These are phyloP conservation scores for Scheffersomyces stipitis DNA, from an alignment of 805 yeast species.

Conservation along the genomic window DNA sequence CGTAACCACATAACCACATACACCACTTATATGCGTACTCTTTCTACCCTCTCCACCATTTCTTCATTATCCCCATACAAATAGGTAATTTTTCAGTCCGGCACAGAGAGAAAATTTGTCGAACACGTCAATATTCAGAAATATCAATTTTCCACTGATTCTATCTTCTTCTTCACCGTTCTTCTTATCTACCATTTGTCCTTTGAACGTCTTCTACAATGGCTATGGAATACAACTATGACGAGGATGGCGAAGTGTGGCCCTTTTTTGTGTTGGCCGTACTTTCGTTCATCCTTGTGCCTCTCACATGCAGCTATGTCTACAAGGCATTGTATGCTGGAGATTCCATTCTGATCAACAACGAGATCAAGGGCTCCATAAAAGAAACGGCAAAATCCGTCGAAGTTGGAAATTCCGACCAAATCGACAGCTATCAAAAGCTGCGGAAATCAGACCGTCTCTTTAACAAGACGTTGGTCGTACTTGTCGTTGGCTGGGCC, in stretches of 20 bases:
- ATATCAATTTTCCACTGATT: too few relatives aligned
- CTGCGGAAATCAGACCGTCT: constrained; percentile 31
- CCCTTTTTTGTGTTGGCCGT: constrained; percentile 84
- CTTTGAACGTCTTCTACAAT: too few relatives aligned
- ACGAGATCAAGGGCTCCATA: constrained; percentile 31
- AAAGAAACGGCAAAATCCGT: constrained; percentile 31
- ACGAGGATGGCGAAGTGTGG: constrained; percentile 90
- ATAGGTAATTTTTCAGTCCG: too few relatives aligned
- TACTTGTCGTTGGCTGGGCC: constrained; percentile 60
- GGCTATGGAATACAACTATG: constrained; percentile 68
- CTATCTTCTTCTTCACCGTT: too few relatives aligned
- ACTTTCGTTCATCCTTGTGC: constrained; percentile 64
- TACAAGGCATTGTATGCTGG: constrained; percentile 11
- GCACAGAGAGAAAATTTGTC: too few relatives aligned
- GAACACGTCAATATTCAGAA: too few relatives aligned
- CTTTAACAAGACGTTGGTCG: constrained; percentile 36
- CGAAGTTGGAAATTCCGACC: constrained; percentile 25
- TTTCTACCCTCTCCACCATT: too few relatives aligned
- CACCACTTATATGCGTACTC: too few relatives aligned
- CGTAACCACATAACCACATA: too few relatives aligned
- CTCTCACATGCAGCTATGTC: constrained; percentile 49
- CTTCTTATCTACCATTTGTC: too few relatives aligned
- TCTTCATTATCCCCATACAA: too few relatives aligned
- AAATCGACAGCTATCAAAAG: constrained; percentile 24
- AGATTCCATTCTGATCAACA: constrained; percentile 18